phyloP scores from a whole-genome alignment of 2,329 filamentous ascomycete species.

The Colletotrichum scovillei region DNA sequence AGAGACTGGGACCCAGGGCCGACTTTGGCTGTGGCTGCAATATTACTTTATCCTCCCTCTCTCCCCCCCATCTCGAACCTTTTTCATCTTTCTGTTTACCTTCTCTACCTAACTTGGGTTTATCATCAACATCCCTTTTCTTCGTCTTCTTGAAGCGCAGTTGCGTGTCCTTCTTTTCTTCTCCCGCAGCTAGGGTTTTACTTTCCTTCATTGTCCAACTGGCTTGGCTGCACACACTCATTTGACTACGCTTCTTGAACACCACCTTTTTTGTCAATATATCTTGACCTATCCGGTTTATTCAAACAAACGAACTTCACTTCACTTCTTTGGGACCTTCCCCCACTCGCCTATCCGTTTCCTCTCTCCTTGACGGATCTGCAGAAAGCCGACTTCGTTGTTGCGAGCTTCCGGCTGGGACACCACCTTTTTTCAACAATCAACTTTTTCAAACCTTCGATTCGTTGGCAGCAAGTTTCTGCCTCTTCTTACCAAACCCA shows the following conservation, averaged over 20 bases:
- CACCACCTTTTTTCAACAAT: slow-evolving; percentile 14
- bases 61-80: slow-evolving; percentile 30
- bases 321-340: slow-evolving; percentile 34
- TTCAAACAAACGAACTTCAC: slow-evolving; percentile 34
- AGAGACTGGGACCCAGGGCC: slow-evolving; percentile 2
- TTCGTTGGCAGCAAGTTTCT: slow-evolving; percentile 35
- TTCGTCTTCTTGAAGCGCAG: slow-evolving; percentile 52
- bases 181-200: slow-evolving; percentile 55
- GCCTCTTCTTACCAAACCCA: slow-evolving; percentile 27
- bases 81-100: slow-evolving; percentile 41
- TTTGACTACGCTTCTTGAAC: slow-evolving; percentile 60
- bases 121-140: slow-evolving; percentile 45
- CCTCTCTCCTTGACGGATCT: slow-evolving; percentile 33
- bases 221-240: slow-evolving; percentile 68
- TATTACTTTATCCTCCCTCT: slow-evolving; percentile 35
- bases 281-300: slow-evolving; percentile 39
- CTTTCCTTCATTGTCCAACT: slow-evolving; percentile 61
- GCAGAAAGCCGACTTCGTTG: slow-evolving; percentile 34
- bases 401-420: slow-evolving; percentile 33
- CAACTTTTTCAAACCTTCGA: slow-evolving; percentile 28
- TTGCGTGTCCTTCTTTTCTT: slow-evolving; percentile 51
- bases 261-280: slow-evolving; percentile 39
- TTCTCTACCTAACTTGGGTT: slow-evolving; percentile 42
- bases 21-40: slow-evolving; percentile 44
- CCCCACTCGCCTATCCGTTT: slow-evolving; percentile 28